Conservation (phyloP, 805 yeast genomes). For the Candida coquimbonensis region DNA sequence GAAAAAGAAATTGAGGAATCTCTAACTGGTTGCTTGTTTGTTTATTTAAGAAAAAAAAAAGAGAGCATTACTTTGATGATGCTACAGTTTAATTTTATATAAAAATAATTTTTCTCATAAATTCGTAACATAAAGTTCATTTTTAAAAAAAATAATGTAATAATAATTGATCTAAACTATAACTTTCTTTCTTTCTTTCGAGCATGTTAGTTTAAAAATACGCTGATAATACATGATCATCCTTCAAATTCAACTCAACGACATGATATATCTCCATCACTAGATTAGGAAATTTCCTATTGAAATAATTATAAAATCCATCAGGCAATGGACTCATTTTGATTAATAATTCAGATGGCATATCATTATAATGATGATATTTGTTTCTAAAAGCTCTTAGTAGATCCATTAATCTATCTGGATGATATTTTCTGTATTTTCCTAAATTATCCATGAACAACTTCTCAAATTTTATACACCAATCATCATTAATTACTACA, state of each 20-base stretch:
- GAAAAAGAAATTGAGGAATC: no score
- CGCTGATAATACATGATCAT: constrained; percentile 52
- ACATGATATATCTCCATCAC: constrained; percentile 68
- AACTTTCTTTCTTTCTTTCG: neutral
- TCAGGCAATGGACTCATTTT: constrained; percentile 76
- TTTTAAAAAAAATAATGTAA: neutral
- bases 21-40: no score
- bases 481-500: constrained; percentile 55
- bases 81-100: neutral
- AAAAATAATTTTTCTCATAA: neutral
- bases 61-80: no score
- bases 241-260: constrained; percentile 47
- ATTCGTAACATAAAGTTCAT: neutral
- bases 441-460: constrained; percentile 78
- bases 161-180: neutral
- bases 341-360: constrained; percentile 58
- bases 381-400: constrained; percentile 88
- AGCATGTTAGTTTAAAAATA: constrained; percentile 26
- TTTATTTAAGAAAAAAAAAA: no score
- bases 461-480: constrained; percentile 72
- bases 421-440: constrained; percentile 82
- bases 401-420: constrained; percentile 73
- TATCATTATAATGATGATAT: constrained; percentile 88
- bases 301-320: constrained; percentile 78
- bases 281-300: constrained; percentile 66